Base-by-base conservation (phyloP, 306 rosid species). In the Quillaja saponaria region DNA sequence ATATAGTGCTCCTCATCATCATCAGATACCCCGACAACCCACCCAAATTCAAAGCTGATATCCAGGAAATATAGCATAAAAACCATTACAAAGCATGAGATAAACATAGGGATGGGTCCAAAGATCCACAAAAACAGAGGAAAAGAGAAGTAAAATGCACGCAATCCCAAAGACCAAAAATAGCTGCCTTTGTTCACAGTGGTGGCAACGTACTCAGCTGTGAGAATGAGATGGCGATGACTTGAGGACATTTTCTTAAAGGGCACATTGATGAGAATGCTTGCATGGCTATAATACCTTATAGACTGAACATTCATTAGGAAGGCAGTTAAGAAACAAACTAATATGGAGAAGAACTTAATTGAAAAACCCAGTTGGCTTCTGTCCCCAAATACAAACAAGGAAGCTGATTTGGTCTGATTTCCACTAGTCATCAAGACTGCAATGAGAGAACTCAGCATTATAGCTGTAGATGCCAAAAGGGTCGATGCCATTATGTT, bases 401-500 rank as follows among this genome's bases (percentile, higher is more conserved):
- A 25, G 0, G 58, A 14, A 20, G 42, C 68, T 0, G 80, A 52
- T 15, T 45, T 66, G 8, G 58, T 60, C 2, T 19, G 40, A 39
- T 58, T 63, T 1, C 72, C 69, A 7, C 71, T 61, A 0, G 77
- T 77, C 95, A 92, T 85, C 54, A 89, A 45, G 3, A 92, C 84
- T 0, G 96, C 99, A 3, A 86, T 86, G 2, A 89, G 74, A 6
- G 95, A 89, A 69, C 94, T 75, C 2, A 92, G 74, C 96, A 83
- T 89, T 33, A 89, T 92, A 0, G 96, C 95, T 12, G 92, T 89
- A 6, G 95, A 89, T 10, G 99, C 99, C 71, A 92, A 56, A 13
- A 92, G 94, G 51, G 94, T 85, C 13, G 96, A 92, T 19, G 95
- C 96, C 96, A 92, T 92, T 76, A 92, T 86, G 70, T 86, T 92